Evolutionary conservation across 176 grass and related monocot genomes (phyloP), one percentile per base, ranked within the genome.

Genomic region (Cenchrus americanus): DNA sequence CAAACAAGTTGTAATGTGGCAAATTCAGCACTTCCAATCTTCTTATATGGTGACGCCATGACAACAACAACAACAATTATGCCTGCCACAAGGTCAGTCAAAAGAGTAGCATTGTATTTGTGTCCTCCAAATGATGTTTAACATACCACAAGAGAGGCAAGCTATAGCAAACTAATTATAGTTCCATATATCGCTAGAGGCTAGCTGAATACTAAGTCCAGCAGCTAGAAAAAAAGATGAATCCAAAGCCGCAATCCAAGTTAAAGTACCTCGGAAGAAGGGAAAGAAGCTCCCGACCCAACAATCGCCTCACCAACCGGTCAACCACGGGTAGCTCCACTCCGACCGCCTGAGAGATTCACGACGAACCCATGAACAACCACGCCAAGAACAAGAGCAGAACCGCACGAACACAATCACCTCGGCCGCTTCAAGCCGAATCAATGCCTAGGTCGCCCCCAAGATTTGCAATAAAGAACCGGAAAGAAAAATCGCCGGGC

Each of bases 331-430:
- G 17, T 19, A 75, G 77, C 54, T 62, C 34, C 8, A 70, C 72
- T 8, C 48, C 37, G 53, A 84, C 50, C 55, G 47, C 55, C 83
- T 71, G 78, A 64, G 82, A 82, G 64, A 89, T 81, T 83, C 77
- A 86, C 37, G 72, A 86, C 37, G 72, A 82, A 78, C 69, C 83
- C 71, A 3, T 58, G 58, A 66, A 42, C 23, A 15, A 57, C 19
- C 50, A 40, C 41, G 5, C 21, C 44, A 68, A 69, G 44, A 40
- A 43, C 49, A 30, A 23, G 32, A 43, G 23, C 48, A 32, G 57
- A 83, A 65, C 32, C 66, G 60, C n/a, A 46, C 7, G 13, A 22
- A 55, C n/a, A 50, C 50, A 3, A 62, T 68, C 51, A 42, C 75
- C 80, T 73, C 58, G 9, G 40, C 59, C 18, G 70, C 47, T 82